A percentile compares a stretch with the other conserved stretches of the same genome.
phyloP scores from a whole-genome alignment of 768 basidiomycete genomes.

The Sarcomyxa edulis region DNA sequence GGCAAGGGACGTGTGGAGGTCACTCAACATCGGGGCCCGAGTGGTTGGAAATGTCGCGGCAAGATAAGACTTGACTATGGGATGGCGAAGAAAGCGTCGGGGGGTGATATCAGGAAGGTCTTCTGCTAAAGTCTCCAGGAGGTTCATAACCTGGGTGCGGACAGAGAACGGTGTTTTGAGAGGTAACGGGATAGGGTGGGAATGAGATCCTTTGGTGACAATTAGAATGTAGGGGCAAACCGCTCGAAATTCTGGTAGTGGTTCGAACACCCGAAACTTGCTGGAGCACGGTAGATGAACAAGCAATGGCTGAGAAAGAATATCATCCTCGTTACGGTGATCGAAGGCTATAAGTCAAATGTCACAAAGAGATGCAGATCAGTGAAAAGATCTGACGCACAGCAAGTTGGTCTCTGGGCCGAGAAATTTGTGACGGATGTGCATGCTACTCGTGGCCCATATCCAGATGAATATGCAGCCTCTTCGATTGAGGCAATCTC shows the following conservation, averaged over 20 bases:
- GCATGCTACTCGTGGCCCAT: conserved; percentile 13
- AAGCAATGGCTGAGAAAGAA: conserved; percentile 10
- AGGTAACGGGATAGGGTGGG: conserved; percentile 16
- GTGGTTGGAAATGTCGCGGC: conserved; percentile 7
- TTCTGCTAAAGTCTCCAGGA: conserved; percentile 8
- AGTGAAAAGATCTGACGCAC: no score
- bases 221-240: conserved; percentile 14
- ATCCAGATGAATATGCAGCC: conserved; percentile 7
- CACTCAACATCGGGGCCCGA: conserved; percentile 10
- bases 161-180: conserved; percentile 14
- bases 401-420: conserved; percentile 11
- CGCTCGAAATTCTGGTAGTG: conserved; percentile 4
- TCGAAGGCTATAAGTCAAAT: conserved; percentile 11
- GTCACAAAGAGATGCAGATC: no score
- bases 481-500: conserved; percentile 16
- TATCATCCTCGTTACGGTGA: conserved; percentile 5
- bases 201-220: conserved; percentile 7
- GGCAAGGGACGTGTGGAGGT: conserved; percentile 21
- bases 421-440: conserved; percentile 13
- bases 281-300: conserved; percentile 8
- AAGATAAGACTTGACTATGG: conserved; percentile 12
- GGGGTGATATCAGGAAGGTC: conserved; percentile 20
- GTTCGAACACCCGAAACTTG: conserved; percentile 9
- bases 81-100: conserved; percentile 16
- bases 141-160: conserved; percentile 4